Evolutionary conservation across 2,329 filamentous ascomycete species (phyloP).

Genomic region (Claviceps pusilla): DNA sequence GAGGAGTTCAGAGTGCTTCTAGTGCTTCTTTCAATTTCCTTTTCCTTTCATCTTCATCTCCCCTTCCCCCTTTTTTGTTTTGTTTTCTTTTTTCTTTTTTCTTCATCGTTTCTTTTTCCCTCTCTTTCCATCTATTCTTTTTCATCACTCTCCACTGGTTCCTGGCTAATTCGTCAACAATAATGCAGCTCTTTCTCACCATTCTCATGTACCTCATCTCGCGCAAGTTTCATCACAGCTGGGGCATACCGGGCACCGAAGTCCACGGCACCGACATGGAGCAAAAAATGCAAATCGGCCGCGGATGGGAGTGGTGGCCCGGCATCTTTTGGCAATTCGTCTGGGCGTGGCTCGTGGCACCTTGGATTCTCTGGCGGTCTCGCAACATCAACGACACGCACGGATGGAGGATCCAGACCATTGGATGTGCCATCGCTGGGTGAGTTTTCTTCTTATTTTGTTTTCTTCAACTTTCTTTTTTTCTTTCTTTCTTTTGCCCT

Average conservation of each 20-base stretch:
- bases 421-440: constrained; percentile 30
- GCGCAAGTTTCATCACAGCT: constrained; percentile 21
- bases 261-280: constrained; percentile 34
- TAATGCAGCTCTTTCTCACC: constrained; percentile 39
- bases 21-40: not conserved
- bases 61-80: too few species aligned
- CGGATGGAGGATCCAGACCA: constrained; percentile 49
- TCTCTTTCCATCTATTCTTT: not conserved
- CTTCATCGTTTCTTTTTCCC: not conserved
- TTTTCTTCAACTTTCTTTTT: not conserved
- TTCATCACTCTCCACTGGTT: too few species aligned
- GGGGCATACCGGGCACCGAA: constrained; percentile 44
- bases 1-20: too few species aligned
- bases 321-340: constrained; percentile 45
- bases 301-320: constrained; percentile 53
- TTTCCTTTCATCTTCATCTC: not conserved
- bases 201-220: constrained; percentile 46
- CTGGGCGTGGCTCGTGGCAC: constrained; percentile 40
- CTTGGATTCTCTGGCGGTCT: constrained; percentile 35
- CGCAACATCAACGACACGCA: constrained; percentile 48
- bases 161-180: not conserved
- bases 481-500: too few species aligned
- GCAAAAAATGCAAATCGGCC: constrained; percentile 25
- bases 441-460: constrained; percentile 11
- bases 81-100: not conserved